Conservation (phyloP, 441 rosid genomes). For the Croton setiger region DNA sequence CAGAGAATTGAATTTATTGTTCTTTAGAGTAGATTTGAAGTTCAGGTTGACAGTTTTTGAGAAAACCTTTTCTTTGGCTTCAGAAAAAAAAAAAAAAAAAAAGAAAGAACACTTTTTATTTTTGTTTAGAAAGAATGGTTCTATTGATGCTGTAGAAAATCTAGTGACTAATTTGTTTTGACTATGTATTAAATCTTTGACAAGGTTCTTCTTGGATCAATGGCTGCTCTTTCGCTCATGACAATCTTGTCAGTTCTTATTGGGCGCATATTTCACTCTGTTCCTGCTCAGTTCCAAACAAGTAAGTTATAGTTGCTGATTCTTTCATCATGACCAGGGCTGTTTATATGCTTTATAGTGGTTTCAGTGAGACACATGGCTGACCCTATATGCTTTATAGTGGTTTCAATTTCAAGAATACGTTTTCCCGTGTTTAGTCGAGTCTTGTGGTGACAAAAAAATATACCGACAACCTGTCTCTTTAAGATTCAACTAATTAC, state of each 20-base stretch:
- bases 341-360: slow-evolving; percentile 6
- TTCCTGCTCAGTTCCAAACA: slow-evolving; percentile 94
- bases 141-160: slow-evolving; percentile 1
- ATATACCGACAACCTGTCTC: not conserved
- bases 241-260: slow-evolving; percentile 82
- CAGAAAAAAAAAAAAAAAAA: too few relatives aligned
- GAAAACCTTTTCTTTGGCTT: not conserved
- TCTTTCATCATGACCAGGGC: slow-evolving; percentile 7
- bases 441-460: not conserved
- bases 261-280: slow-evolving; percentile 82
- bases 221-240: slow-evolving; percentile 97
- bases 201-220: slow-evolving; percentile 96
- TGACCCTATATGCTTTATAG: not conserved
- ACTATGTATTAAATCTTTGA: slow-evolving; percentile 28
- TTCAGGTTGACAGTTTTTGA: not conserved
- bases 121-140: too few relatives aligned
- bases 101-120: too few relatives aligned
- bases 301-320: slow-evolving; percentile 45
- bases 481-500: not conserved
- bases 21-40: not conserved
- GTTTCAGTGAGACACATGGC: not conserved
- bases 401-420: not conserved
- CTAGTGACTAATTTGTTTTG: slow-evolving; percentile 13
- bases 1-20: slow-evolving; percentile 2
- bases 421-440: not conserved